Evolutionary conservation across 805 yeast species (phyloP).

Genomic region (Zygosaccharomyces bisporus): DNA sequence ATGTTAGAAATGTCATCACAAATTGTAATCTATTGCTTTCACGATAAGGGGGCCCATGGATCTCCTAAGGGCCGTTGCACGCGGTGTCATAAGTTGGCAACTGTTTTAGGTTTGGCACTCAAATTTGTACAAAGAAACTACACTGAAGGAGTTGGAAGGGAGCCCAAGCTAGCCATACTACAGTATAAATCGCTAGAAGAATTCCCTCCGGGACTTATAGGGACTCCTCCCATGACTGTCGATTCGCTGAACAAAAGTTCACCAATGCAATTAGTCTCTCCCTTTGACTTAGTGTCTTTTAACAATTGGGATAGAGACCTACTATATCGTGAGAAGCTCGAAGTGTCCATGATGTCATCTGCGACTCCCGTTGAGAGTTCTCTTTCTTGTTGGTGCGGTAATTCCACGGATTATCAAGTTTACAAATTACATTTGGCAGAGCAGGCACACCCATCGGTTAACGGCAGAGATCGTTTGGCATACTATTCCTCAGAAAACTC

Average conservation of each 20-base stretch:
- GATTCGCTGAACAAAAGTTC: slow-evolving; percentile 16
- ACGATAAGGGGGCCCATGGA: slow-evolving; percentile 36
- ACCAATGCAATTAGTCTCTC: slow-evolving; percentile 29
- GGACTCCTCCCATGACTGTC: slow-evolving; percentile 24
- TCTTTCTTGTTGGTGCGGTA: slow-evolving; percentile 73
- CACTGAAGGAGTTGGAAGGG: neutral
- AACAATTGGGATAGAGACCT: slow-evolving; percentile 68
- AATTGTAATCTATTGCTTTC: slow-evolving; percentile 68
- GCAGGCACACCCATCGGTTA: slow-evolving; percentile 9
- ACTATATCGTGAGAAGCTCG: slow-evolving; percentile 71
- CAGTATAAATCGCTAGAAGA: slow-evolving; percentile 15
- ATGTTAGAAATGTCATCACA: slow-evolving; percentile 64
- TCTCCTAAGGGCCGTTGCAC: slow-evolving; percentile 15
- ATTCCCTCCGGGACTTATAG: slow-evolving; percentile 24
- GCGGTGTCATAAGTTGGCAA: slow-evolving; percentile 30
- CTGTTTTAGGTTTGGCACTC: slow-evolving; percentile 46
- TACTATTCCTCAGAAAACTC: slow-evolving; percentile 53
- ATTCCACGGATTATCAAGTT: slow-evolving; percentile 63
- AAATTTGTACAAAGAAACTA: slow-evolving; percentile 23
- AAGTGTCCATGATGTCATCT: slow-evolving; percentile 76
- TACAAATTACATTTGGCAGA: slow-evolving; percentile 21
- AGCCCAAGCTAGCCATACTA: slow-evolving; percentile 14
- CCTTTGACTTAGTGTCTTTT: slow-evolving; percentile 42
- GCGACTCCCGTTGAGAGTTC: slow-evolving; percentile 53
- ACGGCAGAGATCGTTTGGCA: slow-evolving; percentile 31